Base-by-base conservation (phyloP, 2,329 filamentous ascomycete species). In the Dissoconium aciculare region DNA sequence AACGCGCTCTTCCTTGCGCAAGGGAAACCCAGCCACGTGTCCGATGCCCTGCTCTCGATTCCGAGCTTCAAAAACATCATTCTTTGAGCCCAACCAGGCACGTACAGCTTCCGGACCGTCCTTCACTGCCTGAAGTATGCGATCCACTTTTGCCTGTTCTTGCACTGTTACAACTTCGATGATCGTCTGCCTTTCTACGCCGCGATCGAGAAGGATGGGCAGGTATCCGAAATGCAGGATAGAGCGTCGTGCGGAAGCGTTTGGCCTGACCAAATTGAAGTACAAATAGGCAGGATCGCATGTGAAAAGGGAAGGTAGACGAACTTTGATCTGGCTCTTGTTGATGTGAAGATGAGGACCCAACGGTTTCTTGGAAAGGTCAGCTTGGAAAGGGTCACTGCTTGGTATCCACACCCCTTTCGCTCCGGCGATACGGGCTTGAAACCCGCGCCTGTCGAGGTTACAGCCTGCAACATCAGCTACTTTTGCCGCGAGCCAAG, bases 391-490 rank as follows among this genome's bases (percentile, higher is more conserved):
- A 8, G 19, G 19, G 19, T 23, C 19, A n/a, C 19, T 8, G 19
- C 8, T 8, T 8, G 8, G n/a, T n/a, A 23, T n/a, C 79, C 78
- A 85, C 40, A 85, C 61, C 0, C 80, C 81, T 50, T 87, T 87
- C 1, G 76, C 76, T 11, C 75, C 70, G 6, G 71, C 76, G 19
- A 85, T 67, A 1, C 81, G 67, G 2, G 62, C 78, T 50, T 87
- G 80, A 27, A 76, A 73, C 0, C 66, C 74, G 17, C 69, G 68
- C 0, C 78, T 77, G 0, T 69, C 49, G n/a, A 67, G 60, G 0
- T 49, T 41, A 0, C 76, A 52, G 0, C 64, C 66, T 5, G 78
- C 58, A 0, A 38, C 37, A 1, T 60, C 46, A 15, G 66, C 62
- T 4, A 83, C 60, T 25, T 57, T 56, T 1, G 53, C 48, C 0